Percentiles rank a stretch among this genome's conserved stretches.
Evolutionary conservation across 1,139 yeast genomes (phyloP).

Genomic region (Taphrina betulina): DNA sequence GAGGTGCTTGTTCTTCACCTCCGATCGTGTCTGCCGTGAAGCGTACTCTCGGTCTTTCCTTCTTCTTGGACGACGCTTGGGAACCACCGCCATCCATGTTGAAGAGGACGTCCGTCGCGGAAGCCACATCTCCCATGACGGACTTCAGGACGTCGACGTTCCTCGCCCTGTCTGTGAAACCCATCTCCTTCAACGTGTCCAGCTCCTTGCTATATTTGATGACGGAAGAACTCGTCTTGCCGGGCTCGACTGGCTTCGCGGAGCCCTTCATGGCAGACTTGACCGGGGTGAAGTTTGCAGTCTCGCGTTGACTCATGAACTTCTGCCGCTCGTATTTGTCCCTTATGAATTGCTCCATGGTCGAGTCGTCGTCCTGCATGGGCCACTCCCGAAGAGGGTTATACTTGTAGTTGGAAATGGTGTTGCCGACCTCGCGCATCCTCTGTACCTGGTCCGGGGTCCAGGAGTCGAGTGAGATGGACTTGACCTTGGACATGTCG

Average conservation of each 20-base stretch:
- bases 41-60: conserved; percentile 51
- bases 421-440: conserved; percentile 53
- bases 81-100: conserved; percentile 50
- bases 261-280: conserved; percentile 30
- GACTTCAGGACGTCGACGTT: conserved; percentile 19
- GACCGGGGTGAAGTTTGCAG: conserved; percentile 24
- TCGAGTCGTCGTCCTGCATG: conserved; percentile 39
- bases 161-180: conserved; percentile 22
- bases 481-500: conserved; percentile 61
- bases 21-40: conserved; percentile 53
- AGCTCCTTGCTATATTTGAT: conserved; percentile 13
- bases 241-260: conserved; percentile 21
- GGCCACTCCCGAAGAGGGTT: conserved; percentile 50
- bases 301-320: conserved; percentile 35
- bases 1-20: conserved; percentile 53
- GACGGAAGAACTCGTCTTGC: conserved; percentile 12
- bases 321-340: conserved; percentile 51
- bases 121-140: conserved; percentile 28
- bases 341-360: conserved; percentile 52
- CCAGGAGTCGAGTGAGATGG: conserved; percentile 68
- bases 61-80: conserved; percentile 50
- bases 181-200: conserved; percentile 11
- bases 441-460: conserved; percentile 50
- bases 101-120: conserved; percentile 31
- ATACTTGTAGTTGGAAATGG: conserved; percentile 56